Conservation (phyloP, 169 alveolate genomes). For the Plasmodium billcollinsi region DNA sequence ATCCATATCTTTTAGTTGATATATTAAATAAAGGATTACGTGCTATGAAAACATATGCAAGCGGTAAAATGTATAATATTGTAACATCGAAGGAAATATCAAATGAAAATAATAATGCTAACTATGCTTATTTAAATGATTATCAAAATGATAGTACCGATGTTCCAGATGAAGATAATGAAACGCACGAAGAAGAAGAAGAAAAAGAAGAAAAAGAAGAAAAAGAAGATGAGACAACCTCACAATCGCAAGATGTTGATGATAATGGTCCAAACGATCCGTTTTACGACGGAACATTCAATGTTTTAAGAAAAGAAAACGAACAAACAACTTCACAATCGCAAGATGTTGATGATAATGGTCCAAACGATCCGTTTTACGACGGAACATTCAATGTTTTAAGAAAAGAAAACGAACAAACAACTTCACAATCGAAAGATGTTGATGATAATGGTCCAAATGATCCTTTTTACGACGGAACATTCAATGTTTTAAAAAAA, state of each 20-base stretch:
- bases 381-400: too few relatives aligned
- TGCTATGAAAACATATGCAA: constrained; percentile 3
- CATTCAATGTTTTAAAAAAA: too few relatives aligned
- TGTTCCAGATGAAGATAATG: background rate
- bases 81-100: background rate
- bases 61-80: background rate
- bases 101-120: background rate
- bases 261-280: too few relatives aligned
- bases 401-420: too few relatives aligned
- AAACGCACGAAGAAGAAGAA: background rate
- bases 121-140: too few relatives aligned
- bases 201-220: background rate
- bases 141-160: too few relatives aligned
- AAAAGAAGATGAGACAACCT: background rate
- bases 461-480: background rate
- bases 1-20: constrained; percentile 38
- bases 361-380: too few relatives aligned
- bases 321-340: too few relatives aligned
- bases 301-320: too few relatives aligned
- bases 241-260: background rate
- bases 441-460: background rate
- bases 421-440: background rate
- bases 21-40: constrained; percentile 45
- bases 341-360: background rate
- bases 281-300: too few relatives aligned